phyloP scores from a whole-genome alignment of 441 rosid species.

The Populus hybrid region DNA sequence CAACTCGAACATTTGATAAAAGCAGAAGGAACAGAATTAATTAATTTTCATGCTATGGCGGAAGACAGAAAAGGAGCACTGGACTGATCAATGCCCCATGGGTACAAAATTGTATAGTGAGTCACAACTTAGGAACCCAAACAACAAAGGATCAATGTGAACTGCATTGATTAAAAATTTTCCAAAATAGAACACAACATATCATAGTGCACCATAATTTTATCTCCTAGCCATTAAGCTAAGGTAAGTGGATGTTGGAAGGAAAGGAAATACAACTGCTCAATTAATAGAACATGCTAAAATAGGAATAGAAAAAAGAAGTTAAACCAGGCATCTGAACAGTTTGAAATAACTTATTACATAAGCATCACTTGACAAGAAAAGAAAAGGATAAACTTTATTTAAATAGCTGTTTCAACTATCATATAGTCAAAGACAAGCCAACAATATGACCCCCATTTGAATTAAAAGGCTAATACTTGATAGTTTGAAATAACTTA shows the following conservation, averaged over 20 bases:
- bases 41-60: background rate
- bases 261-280: background rate
- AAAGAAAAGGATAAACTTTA: background rate
- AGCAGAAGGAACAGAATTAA: background rate
- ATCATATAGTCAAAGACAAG: background rate
- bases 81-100: background rate
- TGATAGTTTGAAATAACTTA: background rate
- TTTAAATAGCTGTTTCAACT: background rate
- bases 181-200: background rate
- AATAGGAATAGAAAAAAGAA: background rate
- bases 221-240: background rate
- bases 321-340: background rate
- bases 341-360: background rate
- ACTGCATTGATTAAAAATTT: background rate
- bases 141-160: background rate
- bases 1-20: background rate
- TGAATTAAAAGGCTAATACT: too few relatives aligned
- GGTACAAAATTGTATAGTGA: background rate
- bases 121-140: background rate
- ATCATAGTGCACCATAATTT: background rate
- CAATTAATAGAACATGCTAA: constrained; percentile 2
- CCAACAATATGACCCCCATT: background rate
- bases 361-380: background rate
- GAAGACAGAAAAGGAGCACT: background rate
- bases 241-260: background rate